Conservation (phyloP, 2,329 filamentous ascomycete genomes). For the Colletotrichum sp. region DNA sequence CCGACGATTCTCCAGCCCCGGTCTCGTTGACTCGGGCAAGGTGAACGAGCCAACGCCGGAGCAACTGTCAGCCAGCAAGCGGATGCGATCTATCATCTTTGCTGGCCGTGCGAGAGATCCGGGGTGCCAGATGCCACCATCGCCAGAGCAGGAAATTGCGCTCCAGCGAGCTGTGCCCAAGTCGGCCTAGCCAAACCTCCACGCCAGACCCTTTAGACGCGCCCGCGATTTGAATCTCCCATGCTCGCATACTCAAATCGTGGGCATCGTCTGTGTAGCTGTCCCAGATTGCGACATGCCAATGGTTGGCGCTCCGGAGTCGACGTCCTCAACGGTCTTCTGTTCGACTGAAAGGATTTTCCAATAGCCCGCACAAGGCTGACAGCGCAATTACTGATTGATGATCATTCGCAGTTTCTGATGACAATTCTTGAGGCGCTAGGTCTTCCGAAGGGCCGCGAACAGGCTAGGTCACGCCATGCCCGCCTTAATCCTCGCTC, state of each 20-base stretch:
- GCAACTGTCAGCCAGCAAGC: background rate
- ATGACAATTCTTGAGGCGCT: background rate
- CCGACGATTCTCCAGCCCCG: background rate
- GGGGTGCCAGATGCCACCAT: background rate
- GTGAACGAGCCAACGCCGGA: slow-evolving; percentile 10
- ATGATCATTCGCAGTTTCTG: background rate
- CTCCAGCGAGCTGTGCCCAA: background rate
- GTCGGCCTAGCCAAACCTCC: background rate
- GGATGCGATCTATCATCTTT: background rate
- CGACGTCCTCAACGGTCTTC: background rate
- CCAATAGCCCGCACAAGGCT: background rate
- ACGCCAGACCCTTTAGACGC: background rate
- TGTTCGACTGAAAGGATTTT: background rate
- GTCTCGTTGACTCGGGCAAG: background rate
- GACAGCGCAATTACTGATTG: background rate
- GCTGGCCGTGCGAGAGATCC: background rate
- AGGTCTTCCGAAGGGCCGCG: background rate
- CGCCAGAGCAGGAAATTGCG: slow-evolving; percentile 1
- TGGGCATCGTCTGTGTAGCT: background rate
- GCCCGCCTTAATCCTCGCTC: background rate
- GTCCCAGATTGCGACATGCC: background rate
- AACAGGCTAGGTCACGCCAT: background rate
- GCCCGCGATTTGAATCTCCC: background rate
- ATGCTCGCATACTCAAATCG: background rate
- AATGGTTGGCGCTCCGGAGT: background rate